Percentiles rank a stretch among this genome's conserved stretches.
Evolutionary conservation across 2,329 filamentous ascomycete species (phyloP).

Genomic region (Fusarium pilosicola): DNA sequence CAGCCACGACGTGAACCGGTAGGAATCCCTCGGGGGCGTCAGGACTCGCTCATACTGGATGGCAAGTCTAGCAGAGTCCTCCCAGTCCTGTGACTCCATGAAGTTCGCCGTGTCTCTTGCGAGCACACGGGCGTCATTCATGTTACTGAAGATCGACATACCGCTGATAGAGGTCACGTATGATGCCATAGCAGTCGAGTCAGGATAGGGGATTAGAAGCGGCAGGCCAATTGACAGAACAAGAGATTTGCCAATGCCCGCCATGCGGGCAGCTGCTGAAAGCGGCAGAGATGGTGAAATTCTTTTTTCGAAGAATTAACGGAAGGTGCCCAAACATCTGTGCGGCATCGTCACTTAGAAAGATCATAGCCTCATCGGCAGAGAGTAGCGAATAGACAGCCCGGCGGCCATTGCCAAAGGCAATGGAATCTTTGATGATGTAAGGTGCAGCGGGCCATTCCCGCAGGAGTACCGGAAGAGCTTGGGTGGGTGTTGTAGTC

Average conservation of each 20-base stretch:
- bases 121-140: neutral
- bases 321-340: too few species aligned
- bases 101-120: neutral
- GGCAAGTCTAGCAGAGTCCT: neutral
- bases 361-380: too few species aligned
- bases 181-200: fast-evolving
- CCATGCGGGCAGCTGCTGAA: neutral
- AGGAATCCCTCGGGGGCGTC: neutral
- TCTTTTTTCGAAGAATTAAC: too few species aligned
- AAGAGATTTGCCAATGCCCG: neutral
- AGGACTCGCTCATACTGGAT: neutral
- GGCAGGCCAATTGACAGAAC: fast-evolving
- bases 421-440: too few species aligned
- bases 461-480: too few species aligned
- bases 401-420: too few species aligned
- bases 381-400: too few species aligned
- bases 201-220: neutral
- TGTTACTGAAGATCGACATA: neutral
- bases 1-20: neutral
- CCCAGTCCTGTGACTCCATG: neutral
- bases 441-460: too few species aligned
- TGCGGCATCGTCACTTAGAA: too few species aligned
- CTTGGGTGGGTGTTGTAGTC: too few species aligned
- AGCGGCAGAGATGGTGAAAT: too few species aligned
- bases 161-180: neutral